phyloP scores from a whole-genome alignment of 23 red algal species.

The Agarophyton chilense region DNA sequence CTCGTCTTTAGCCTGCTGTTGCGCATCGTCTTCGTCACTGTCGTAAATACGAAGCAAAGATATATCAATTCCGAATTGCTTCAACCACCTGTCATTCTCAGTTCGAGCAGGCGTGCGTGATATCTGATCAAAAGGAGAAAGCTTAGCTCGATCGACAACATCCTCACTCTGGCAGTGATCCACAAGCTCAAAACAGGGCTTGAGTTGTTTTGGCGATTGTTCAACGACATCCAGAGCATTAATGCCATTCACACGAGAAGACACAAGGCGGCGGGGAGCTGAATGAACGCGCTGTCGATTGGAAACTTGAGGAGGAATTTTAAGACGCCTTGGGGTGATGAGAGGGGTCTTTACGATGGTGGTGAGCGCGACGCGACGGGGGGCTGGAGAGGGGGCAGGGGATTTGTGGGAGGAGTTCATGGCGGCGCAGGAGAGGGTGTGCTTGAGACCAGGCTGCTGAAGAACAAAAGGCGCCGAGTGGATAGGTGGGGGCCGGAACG shows the following conservation, averaged over 20 bases:
- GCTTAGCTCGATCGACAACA: neutral
- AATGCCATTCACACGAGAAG: too few relatives aligned
- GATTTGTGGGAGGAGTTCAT: neutral
- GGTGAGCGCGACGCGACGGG: neutral
- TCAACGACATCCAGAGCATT: too few relatives aligned
- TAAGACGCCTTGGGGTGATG: neutral
- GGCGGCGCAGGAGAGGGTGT: neutral
- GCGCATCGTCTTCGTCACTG: neutral
- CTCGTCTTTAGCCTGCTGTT: neutral
- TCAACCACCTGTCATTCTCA: conserved; percentile 1
- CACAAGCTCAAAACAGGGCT: neutral
- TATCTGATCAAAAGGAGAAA: neutral
- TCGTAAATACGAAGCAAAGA: conserved; percentile 25
- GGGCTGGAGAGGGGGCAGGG: neutral
- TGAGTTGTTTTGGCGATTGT: neutral
- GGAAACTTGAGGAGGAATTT: neutral
- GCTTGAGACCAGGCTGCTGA: too few relatives aligned
- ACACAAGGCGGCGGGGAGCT: neutral
- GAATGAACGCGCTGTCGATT: neutral
- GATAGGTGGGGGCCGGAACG: neutral
- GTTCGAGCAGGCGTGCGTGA: neutral
- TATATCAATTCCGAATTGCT: conserved; percentile 32
- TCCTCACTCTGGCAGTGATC: neutral
- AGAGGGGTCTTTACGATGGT: neutral
- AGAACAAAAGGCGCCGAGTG: too few relatives aligned